Evolutionary conservation across 805 yeast species (phyloP), one percentile per base, ranked within the genome.

Genomic region (Kodamaea leandrae): DNA sequence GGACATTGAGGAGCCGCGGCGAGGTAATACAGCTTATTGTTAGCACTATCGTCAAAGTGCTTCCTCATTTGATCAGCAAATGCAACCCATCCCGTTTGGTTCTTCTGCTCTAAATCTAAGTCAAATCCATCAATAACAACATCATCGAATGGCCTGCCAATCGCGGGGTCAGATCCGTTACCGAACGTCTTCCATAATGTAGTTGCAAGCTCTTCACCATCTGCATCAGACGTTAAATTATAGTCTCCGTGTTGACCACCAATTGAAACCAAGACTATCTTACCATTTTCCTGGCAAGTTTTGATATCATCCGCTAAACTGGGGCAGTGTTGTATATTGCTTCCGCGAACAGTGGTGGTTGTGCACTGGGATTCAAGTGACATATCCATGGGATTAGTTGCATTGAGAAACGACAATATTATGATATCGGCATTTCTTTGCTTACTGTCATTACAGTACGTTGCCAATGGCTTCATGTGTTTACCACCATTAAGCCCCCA

Each of bases 1-100:
- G 79, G 82, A 68, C 96, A 89, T 66, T 88, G 96, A 15, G 96
- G 96, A 46, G 96, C 90, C 48, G 95, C 95, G 36, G 93, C 78
- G 32, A 87, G 66, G 59, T 82, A 85, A 64, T 80, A 85, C 20
- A 21, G 19, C 16, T 32, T 19, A 24, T 32, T 42, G 16, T 24
- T 27, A 3, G 27, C 42, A 10, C 28, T 42, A 17, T 8, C 14
- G 10, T 16, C 21, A 30, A 17, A 30, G 18, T 17, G 18, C 8
- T 6, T 14, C 3, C 17, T 16, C 13, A 30, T 30, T 15, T 30
- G 21, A 13, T 30, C 33, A 9, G 51, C 56, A 33, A 49, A 39
- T 2, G 53, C 52, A n/a, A 42, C 47, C 12, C 28, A 38, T 4
- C 48, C 80, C 64, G 37, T 69, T 51, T 36, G 62, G 51, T 77